Base-by-base conservation (phyloP, 1,284 basidiomycete genomes). In the Phlebopus sp. region DNA sequence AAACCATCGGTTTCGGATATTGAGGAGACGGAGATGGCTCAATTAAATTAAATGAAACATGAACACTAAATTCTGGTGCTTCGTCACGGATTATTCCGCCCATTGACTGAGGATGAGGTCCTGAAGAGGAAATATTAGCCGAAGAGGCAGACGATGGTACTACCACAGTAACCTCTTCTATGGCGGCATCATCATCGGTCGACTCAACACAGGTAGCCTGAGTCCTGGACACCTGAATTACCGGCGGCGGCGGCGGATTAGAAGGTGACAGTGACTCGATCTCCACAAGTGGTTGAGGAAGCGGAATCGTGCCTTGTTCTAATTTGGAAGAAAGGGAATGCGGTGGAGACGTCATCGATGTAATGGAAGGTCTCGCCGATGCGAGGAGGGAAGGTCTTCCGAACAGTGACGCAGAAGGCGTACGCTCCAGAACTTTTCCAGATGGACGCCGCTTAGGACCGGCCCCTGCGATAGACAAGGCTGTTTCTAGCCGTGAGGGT, bases 391-490 rank as follows among this genome's bases (percentile, higher is more conserved):
- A 59, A 4, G 70, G 65, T 25, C 58, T 56, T 23, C 75, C 74
- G 52, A 77, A 76, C 7, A 63, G 39, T 9, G 65, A 53, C 36
- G 50, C 5, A 35, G 45, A 52, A 27, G 41, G 43, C 7, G 40
- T 35, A 32, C 47, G 52, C 36, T 50, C 53, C 36, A 42, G 14
- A 35, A 49, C 46, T 25, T 21, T 47, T 30, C 54, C 53, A 2
- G 56, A 51, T n/a, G 53, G 56, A 10, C 57, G 59, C 19, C 65
- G 71, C 21, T 64, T 62, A 18, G 72, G 71, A 9, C 71, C 72
- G 10, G 81, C 73, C 46, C 79, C 79, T 5, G 77, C 86, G 37
- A 87, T 79, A 9, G 82, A 74, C 25, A 88, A 63, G 1, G 77
- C 81, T 1, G 82, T 85, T 54, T 81, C 79, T 18, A 88, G 66